Evolutionary conservation across 495 filamentous ascomycete genomes (phyloP), one percentile per base, ranked within the genome.

Genomic region (Penicillium atrosanguineum): DNA sequence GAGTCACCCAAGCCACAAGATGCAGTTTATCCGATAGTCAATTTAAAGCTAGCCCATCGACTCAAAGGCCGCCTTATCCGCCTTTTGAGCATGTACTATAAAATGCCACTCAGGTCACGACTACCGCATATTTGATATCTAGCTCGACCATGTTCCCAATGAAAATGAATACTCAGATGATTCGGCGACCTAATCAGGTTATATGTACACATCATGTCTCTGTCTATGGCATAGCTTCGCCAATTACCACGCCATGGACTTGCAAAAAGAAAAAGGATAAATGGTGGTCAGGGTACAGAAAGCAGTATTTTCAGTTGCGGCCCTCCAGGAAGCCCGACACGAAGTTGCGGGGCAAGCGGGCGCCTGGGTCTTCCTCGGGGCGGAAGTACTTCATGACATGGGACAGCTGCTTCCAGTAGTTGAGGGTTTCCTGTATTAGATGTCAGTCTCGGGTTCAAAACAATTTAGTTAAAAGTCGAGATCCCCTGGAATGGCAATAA

Each of bases 341-440:
- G 74, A 98, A 97, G 71, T 83, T 90, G 52, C 81, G 77, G 26
- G 94, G 94, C 71, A 96, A 73, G 59, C 81, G 82, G 52, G 87
- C 87, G 55, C 79, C 84, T 21, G 84, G 81, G 57, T 95, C 89
- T 69, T 96, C 91, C 71, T 96, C 90, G 68, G 84, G 77, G 62
- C 90, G 83, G 81, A 97, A 98, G 75, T 95, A 98, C 66, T 96
- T 95, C 80, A 98, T 89, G 59, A 98, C 83, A 68, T 98, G 94
- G 44, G 89, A 87, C 47, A 93, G 80, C 76, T 97, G 95, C 75
- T 96, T 96, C 94, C 95, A 98, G 83, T 87, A 98, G 74, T 97
- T 98, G 77, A 97, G 82, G 34, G 91, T 97, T 83, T 98, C 94
- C 91, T 96, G 56, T 55, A 4, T 34, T 34, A 29, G 11, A 19